A percentile compares a stretch with the other conserved stretches of the same genome.
Conservation (phyloP, 1,139 yeast genomes). For the Fermentozyma sake region DNA sequence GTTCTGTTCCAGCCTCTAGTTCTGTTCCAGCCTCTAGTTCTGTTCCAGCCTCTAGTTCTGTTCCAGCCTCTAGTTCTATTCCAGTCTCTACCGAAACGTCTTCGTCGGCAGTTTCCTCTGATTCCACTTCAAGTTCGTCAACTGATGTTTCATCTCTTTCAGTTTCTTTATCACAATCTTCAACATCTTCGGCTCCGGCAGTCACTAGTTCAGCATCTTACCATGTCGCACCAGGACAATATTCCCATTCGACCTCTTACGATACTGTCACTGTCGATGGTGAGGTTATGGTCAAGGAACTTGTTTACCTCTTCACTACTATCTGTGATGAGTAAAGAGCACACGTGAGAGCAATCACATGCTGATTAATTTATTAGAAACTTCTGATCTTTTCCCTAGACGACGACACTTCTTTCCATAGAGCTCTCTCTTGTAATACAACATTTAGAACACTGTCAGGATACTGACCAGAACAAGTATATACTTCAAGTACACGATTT, state of each 20-base stretch:
- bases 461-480: too few relatives aligned
- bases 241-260: neutral
- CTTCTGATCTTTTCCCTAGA: too few relatives aligned
- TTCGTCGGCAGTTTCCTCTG: conserved; percentile 3
- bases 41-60: conserved; percentile 3
- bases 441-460: too few relatives aligned
- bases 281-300: conserved; percentile 26
- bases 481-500: too few relatives aligned
- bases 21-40: conserved; percentile 5
- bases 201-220: too few relatives aligned
- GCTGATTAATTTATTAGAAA: too few relatives aligned
- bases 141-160: neutral
- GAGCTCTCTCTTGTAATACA: too few relatives aligned
- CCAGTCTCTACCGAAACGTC: conserved; percentile 4
- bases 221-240: too few relatives aligned
- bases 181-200: neutral
- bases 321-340: too few relatives aligned
- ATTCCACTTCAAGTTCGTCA: conserved; percentile 1
- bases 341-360: too few relatives aligned
- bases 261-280: conserved; percentile 14
- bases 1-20: conserved; percentile 6
- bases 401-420: too few relatives aligned
- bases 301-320: conserved; percentile 27
- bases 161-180: neutral
- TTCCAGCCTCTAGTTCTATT: conserved; percentile 4